phyloP scores from a whole-genome alignment of 176 grass and related monocot species.

The Metroxylon sagu region DNA sequence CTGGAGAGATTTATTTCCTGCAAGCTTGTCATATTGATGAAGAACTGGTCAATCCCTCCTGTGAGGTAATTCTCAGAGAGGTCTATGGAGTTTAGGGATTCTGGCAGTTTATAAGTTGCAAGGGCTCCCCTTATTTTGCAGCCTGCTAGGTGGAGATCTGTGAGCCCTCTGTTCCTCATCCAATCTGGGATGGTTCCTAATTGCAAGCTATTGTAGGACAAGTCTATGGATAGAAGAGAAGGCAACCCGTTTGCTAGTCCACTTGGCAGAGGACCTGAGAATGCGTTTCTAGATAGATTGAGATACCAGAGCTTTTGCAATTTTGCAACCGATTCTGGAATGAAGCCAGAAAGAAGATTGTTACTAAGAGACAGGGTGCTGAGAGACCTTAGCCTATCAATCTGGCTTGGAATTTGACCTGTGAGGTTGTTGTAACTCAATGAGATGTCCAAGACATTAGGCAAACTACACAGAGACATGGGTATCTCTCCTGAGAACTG shows the following conservation, averaged over 20 bases:
- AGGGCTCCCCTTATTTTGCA: constrained; percentile 28
- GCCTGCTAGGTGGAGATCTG: constrained; percentile 36
- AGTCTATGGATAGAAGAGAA: constrained; percentile 29
- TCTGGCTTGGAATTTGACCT: constrained; percentile 37
- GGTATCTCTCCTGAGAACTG: constrained; percentile 65
- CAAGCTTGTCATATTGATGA: constrained; percentile 36
- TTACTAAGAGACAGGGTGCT: constrained; percentile 36
- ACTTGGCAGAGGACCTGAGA: constrained; percentile 34
- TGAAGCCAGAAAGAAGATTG: constrained; percentile 42
- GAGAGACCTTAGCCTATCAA: constrained; percentile 45
- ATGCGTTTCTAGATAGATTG: constrained; percentile 49
- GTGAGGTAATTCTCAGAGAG: constrained; percentile 56
- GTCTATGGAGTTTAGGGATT: constrained; percentile 39
- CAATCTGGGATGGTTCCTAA: constrained; percentile 33
- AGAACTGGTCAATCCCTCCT: constrained; percentile 35
- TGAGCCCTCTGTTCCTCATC: constrained; percentile 30
- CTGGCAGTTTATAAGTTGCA: constrained; percentile 21
- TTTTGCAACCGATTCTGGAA: constrained; percentile 43
- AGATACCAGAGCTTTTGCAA: constrained; percentile 64
- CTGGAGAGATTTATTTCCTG: neutral
- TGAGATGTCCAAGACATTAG: constrained; percentile 28
- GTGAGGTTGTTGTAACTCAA: constrained; percentile 50
- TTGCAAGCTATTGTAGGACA: constrained; percentile 37
- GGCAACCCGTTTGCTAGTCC: constrained; percentile 32
- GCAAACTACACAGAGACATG: constrained; percentile 33